Conservation (phyloP, 768 basidiomycete genomes). For the Kondoa malvinella region DNA sequence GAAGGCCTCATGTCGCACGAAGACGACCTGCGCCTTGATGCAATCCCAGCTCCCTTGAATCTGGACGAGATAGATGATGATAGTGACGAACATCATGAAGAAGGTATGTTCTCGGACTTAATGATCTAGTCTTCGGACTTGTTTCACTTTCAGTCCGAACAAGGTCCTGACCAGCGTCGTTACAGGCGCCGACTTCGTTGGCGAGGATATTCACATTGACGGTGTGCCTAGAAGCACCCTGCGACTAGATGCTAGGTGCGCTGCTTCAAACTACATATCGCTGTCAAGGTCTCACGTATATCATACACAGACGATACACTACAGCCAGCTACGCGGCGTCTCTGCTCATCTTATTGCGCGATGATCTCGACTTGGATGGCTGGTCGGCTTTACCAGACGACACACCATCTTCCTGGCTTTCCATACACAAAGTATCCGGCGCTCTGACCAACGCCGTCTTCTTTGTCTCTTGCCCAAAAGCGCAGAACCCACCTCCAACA, state of each 20-base stretch:
- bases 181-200: conserved; percentile 11
- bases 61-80: not conserved
- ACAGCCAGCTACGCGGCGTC: conserved; percentile 14
- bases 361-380: conserved; percentile 21
- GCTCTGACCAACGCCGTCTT: conserved; percentile 91
- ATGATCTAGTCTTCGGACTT: not conserved
- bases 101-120: not conserved
- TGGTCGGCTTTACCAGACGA: conserved; percentile 20
- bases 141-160: too few relatives aligned
- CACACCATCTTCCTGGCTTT: conserved; percentile 8
- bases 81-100: not conserved
- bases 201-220: conserved; percentile 24
- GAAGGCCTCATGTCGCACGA: not conserved
- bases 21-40: not conserved
- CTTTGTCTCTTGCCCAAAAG: conserved; percentile 59
- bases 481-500: conserved; percentile 35
- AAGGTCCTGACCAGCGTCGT: too few relatives aligned
- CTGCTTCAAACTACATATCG: not conserved
- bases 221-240: conserved; percentile 22
- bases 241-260: conserved; percentile 24
- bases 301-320: conserved; percentile 19
- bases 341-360: conserved; percentile 20
- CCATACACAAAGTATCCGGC: conserved; percentile 63
- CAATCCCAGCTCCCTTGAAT: not conserved
- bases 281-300: not conserved